Evolutionary conservation across 345 rosid genomes (phyloP), one percentile per base, ranked within the genome.

Genomic region (Brassica carinata): DNA sequence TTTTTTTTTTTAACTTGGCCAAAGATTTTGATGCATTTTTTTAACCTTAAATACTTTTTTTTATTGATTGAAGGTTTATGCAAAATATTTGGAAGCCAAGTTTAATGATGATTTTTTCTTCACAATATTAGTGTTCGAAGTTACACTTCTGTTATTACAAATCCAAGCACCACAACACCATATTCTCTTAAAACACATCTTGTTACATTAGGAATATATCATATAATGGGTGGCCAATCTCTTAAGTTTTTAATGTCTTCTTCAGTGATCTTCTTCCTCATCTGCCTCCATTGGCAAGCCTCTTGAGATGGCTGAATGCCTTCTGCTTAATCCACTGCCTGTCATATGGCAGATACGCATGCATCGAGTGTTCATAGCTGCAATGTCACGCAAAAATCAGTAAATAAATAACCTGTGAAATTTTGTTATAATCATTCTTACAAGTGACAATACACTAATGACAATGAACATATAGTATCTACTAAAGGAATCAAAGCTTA

Each of bases 301-400:
- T 90, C 89, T 89, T 91, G 6, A 93, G 94, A 85, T 93, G 99
- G 70, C 86, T 85, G 69, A 90, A 84, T 5, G 89, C 83, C 59
- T 88, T 85, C 71, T 89, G 97, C 77, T 96, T 93, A 64, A 93
- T 90, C 99, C 99, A 92, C 74, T 89, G 85, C 75, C 97, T 86
- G 83, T 96, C 99, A 31, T 89, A 85, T 9, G 98, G 99, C 83
- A 93, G 81, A 79, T 86, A 96, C 7, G 95, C 98, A 77, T 81
- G 88, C 57, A 83, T 23, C 23, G 75, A 74, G 83, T 88, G 98
- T 26, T 92, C 96, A 36, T 86, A 93, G 3, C 98, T 96, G 91
- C 79, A 14, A 9, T 0, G n/a, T 31, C 38, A 59, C 38, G 40
- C 31, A 67, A 0, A 51, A 51, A 51, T n/a, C 7, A n/a, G 58